Evolutionary conservation across 768 basidiomycete genomes (phyloP).

Genomic region (Peribolospora baueri): DNA sequence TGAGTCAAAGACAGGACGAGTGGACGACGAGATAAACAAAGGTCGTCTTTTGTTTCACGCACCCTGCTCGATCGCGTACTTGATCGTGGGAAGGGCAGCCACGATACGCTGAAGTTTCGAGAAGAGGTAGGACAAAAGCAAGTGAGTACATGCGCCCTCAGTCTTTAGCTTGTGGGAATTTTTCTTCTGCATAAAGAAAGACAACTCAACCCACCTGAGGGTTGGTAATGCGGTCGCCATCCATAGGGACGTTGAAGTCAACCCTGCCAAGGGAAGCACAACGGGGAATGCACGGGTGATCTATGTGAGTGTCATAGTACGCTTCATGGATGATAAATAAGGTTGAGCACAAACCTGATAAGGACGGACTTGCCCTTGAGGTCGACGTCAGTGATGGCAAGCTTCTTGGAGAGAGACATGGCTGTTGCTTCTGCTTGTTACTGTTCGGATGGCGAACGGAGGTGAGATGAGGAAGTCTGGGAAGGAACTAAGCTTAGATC

Average conservation of each 20-base stretch:
- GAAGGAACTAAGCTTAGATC: too few species aligned
- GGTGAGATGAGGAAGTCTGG: neutral
- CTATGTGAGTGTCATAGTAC: too few species aligned
- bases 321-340: neutral
- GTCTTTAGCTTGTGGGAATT: conserved; percentile 4
- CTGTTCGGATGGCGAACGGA: neutral
- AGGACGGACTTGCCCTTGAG: conserved; percentile 72
- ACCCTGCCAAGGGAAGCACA: conserved; percentile 22
- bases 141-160: neutral
- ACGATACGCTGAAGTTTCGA: conserved; percentile 53
- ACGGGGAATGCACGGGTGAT: neutral
- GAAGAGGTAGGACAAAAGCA: neutral
- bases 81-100: conserved; percentile 82
- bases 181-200: conserved; percentile 4
- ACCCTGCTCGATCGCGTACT: conserved; percentile 75
- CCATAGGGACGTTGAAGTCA: conserved; percentile 84
- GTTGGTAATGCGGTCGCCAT: conserved; percentile 76
- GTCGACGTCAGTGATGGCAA: conserved; percentile 71
- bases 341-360: conserved; percentile 29
- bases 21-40: neutral
- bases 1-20: conserved; percentile 17
- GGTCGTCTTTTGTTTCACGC: conserved; percentile 5
- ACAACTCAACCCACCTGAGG: conserved; percentile 44
- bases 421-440: conserved; percentile 10
- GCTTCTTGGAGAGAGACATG: conserved; percentile 88